phyloP scores from a whole-genome alignment of 2,329 filamentous ascomycete genomes.

The Leptographium radiaticola region DNA sequence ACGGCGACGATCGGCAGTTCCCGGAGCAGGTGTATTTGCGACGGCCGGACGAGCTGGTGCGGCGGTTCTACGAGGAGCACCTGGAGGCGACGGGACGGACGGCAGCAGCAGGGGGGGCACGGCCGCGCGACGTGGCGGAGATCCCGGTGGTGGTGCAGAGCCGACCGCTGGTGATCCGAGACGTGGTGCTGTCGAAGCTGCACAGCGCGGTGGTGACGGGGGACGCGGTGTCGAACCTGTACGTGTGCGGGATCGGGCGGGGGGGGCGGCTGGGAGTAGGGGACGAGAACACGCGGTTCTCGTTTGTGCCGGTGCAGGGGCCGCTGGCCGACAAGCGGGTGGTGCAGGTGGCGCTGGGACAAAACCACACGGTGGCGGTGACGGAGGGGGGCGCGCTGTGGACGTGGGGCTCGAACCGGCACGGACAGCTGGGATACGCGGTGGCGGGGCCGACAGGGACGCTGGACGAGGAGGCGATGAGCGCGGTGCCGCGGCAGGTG shows the following conservation, averaged over 20 bases:
- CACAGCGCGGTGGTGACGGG: constrained; percentile 80
- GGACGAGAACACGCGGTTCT: constrained; percentile 80
- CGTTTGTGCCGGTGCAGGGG: constrained; percentile 68
- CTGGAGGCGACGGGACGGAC: constrained; percentile 27
- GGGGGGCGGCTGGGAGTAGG: constrained; percentile 82
- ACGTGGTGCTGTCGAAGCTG: constrained; percentile 79
- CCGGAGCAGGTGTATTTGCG: constrained; percentile 71
- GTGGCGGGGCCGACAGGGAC: constrained; percentile 48
- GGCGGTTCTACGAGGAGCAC: constrained; percentile 59
- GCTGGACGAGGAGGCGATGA: constrained; percentile 73
- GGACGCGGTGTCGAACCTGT: constrained; percentile 81
- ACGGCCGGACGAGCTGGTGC: constrained; percentile 64
- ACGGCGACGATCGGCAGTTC: constrained; percentile 87
- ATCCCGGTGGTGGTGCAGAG: constrained; percentile 63
- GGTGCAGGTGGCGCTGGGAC: constrained; percentile 67
- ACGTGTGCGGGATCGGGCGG: constrained; percentile 82
- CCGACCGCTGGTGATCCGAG: constrained; percentile 61
- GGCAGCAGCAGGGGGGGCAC: background rate
- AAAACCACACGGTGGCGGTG: constrained; percentile 81
- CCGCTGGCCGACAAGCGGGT: constrained; percentile 65
- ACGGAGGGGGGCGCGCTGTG: constrained; percentile 81
- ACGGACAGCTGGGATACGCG: constrained; percentile 74
- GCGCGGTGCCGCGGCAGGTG: constrained; percentile 70
- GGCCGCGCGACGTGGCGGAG: constrained; percentile 26
- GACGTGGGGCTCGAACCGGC: constrained; percentile 85